A percentile compares a stretch with the other conserved stretches of the same genome.
These are phyloP conservation scores for Ganoderma lucidum DNA, from an alignment of 1,284 basidiomycete species.

Conservation along the genomic window DNA sequence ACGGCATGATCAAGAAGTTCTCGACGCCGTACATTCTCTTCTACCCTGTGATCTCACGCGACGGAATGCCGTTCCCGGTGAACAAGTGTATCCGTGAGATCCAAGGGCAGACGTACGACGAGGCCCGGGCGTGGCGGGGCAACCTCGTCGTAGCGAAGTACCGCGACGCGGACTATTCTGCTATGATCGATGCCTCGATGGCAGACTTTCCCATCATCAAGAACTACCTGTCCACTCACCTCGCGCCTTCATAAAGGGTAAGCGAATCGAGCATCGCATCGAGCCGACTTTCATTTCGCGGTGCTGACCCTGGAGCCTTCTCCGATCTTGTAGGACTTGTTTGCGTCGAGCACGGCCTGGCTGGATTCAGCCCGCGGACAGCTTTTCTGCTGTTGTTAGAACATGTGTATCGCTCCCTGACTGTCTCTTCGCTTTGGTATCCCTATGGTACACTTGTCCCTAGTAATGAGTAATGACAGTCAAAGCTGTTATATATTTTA, in stretches of 20 bases:
- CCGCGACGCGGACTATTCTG: constrained; percentile 69
- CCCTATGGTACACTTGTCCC: constrained; percentile 26
- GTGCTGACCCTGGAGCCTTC: constrained; percentile 1
- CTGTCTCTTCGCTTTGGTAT: constrained; percentile 21
- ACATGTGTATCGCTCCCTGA: constrained; percentile 23
- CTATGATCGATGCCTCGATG: constrained; percentile 77
- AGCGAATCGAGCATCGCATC: constrained; percentile 5
- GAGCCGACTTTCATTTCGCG: constrained; percentile 11
- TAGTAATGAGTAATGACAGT: constrained; percentile 26
- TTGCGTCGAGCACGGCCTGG: background rate
- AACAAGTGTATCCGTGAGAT: constrained; percentile 79
- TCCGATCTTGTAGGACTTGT: constrained; percentile 2
- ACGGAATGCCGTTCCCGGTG: constrained; percentile 80
- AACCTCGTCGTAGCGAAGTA: constrained; percentile 82
- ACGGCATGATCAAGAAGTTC: constrained; percentile 81
- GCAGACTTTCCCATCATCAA: constrained; percentile 82
- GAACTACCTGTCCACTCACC: constrained; percentile 76
- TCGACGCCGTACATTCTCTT: constrained; percentile 80
- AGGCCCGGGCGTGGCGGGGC: constrained; percentile 75
- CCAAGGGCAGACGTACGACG: constrained; percentile 66
- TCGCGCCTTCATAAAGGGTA: constrained; percentile 46
- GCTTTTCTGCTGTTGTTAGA: constrained; percentile 2
- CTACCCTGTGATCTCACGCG: constrained; percentile 75
- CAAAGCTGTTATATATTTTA: constrained; percentile 19
- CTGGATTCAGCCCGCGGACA: constrained; percentile 12